A percentile compares a stretch with the other conserved stretches of the same genome.
phyloP scores from a whole-genome alignment of 2,329 filamentous ascomycete genomes.

The Pestalotiopsis sp. region DNA sequence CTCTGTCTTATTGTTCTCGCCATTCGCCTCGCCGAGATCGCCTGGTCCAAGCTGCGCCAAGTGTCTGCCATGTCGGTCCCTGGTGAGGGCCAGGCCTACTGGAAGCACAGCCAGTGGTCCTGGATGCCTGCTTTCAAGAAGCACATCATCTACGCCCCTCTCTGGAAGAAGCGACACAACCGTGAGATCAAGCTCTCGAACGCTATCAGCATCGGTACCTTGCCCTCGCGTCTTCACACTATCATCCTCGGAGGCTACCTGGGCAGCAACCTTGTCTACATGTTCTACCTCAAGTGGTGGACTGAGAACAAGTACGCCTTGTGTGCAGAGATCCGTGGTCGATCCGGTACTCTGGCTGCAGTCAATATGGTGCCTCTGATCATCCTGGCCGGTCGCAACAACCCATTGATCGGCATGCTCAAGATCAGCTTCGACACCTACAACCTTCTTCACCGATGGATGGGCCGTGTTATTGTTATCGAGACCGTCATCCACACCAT shows the following conservation, averaged over 20 bases:
- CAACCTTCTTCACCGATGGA: conserved; percentile 86
- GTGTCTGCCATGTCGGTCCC: conserved; percentile 59
- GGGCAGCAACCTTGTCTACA: conserved; percentile 63
- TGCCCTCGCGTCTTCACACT: conserved; percentile 66
- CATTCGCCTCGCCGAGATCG: conserved; percentile 56
- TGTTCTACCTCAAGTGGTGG: conserved; percentile 63
- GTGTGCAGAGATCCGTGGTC: conserved; percentile 80
- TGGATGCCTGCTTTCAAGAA: conserved; percentile 67
- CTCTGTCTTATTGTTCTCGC: conserved; percentile 55
- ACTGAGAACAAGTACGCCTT: conserved; percentile 63
- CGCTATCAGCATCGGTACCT: conserved; percentile 58
- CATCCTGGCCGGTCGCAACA: conserved; percentile 89
- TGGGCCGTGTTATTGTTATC: conserved; percentile 72
- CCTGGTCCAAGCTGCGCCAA: conserved; percentile 59
- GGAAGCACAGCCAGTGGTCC: conserved; percentile 58
- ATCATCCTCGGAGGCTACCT: conserved; percentile 61
- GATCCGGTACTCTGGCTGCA: conserved; percentile 80
- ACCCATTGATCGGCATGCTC: conserved; percentile 80
- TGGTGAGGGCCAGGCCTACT: conserved; percentile 59
- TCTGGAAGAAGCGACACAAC: conserved; percentile 69
- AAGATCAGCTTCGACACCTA: conserved; percentile 95
- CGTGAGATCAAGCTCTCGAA: conserved; percentile 65
- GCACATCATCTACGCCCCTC: conserved; percentile 63
- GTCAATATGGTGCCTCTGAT: conserved; percentile 93
- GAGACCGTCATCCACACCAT: conserved; percentile 72